phyloP scores from a whole-genome alignment of 768 basidiomycete species.

The Russula griseocarnosa region DNA sequence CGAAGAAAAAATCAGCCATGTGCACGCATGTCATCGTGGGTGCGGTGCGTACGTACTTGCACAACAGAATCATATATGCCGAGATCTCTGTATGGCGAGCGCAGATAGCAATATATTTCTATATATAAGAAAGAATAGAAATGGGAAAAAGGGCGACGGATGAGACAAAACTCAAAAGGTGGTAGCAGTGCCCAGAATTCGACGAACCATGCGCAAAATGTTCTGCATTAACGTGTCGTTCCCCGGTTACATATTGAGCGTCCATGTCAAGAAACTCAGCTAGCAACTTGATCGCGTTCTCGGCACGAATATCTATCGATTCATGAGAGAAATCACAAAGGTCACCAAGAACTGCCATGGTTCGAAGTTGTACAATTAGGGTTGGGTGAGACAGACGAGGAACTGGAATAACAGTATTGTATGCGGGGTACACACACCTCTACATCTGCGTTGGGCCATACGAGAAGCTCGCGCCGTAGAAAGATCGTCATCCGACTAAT shows the following conservation, averaged over 20 bases:
- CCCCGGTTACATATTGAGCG: slow-evolving; percentile 50
- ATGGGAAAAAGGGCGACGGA: not conserved
- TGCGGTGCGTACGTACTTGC: slow-evolving; percentile 50
- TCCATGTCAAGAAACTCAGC: slow-evolving; percentile 88
- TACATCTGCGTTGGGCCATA: slow-evolving; percentile 87
- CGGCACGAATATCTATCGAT: slow-evolving; percentile 86
- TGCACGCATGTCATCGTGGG: not conserved
- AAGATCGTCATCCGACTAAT: slow-evolving; percentile 76
- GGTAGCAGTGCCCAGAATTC: not conserved
- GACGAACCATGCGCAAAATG: slow-evolving; percentile 90
- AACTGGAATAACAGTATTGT: not conserved
- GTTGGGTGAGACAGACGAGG: not conserved
- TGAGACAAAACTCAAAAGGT: not conserved
- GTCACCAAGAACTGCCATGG: slow-evolving; percentile 73
- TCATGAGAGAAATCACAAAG: slow-evolving; percentile 86
- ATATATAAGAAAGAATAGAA: too few relatives aligned
- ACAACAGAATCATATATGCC: slow-evolving; percentile 74
- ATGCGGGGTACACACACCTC: slow-evolving; percentile 54
- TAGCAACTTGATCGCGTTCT: slow-evolving; percentile 77
- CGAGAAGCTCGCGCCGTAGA: slow-evolving; percentile 76
- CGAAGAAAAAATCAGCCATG: slow-evolving; percentile 4
- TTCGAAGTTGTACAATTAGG: slow-evolving; percentile 11
- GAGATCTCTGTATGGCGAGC: slow-evolving; percentile 85
- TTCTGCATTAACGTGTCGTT: slow-evolving; percentile 69
- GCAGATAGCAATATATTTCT: slow-evolving; percentile 88